Evolutionary conservation across 169 alveolate genomes (phyloP).

Genomic region (Plasmodium coatneyi): DNA sequence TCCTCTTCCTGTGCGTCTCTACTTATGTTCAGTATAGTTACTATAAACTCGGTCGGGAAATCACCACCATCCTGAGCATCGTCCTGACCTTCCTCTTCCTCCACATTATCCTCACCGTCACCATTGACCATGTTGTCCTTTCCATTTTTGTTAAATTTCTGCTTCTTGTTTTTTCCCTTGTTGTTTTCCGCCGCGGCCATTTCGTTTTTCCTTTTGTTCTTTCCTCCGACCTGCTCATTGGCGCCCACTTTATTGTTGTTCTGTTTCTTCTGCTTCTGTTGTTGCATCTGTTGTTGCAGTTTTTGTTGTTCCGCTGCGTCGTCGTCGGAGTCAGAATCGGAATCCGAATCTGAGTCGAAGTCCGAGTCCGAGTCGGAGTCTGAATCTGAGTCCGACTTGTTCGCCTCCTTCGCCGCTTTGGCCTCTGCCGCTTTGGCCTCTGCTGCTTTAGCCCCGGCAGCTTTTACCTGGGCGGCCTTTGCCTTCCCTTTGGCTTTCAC

Average conservation of each 20-base stretch:
- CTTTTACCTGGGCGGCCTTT: neutral
- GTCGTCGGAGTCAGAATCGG: slow-evolving; percentile 16
- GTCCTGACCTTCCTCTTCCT: too few species aligned
- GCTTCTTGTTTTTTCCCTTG: slow-evolving; percentile 40
- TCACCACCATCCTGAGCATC: neutral
- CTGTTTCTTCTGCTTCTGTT: neutral
- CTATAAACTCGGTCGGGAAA: neutral
- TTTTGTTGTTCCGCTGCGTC: neutral
- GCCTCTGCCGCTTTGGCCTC: neutral
- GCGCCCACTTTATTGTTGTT: neutral
- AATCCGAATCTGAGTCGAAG: slow-evolving; percentile 4
- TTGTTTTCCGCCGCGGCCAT: neutral
- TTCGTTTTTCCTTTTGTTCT: slow-evolving; percentile 33
- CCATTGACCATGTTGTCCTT: neutral
- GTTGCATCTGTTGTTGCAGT: neutral
- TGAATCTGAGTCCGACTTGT: slow-evolving; percentile 2
- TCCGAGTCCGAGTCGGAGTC: neutral
- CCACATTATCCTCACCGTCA: neutral
- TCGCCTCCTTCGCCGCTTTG: neutral
- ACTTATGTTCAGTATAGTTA: slow-evolving; percentile 25
- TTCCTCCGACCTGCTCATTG: neutral
- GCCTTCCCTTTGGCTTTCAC: neutral
- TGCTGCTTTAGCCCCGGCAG: neutral
- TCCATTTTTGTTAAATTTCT: neutral
- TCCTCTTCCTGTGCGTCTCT: slow-evolving; percentile 17